phyloP scores from a whole-genome alignment of 2,329 filamentous ascomycete species.

The Bipolaris cookei region DNA sequence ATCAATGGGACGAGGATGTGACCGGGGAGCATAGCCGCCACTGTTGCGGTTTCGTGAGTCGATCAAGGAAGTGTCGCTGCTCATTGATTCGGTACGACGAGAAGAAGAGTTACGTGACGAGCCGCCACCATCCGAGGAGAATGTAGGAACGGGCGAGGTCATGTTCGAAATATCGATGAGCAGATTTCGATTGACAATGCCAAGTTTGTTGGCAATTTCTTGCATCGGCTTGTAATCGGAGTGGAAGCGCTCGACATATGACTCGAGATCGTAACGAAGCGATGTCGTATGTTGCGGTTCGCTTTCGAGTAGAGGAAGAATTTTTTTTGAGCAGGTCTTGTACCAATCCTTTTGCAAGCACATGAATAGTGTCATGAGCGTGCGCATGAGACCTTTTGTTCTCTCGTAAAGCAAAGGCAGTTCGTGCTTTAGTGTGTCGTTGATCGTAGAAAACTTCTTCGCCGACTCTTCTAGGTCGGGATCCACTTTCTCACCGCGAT shows the following conservation, averaged over 20 bases:
- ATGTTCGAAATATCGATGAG: conserved; percentile 66
- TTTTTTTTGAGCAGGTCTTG: conserved; percentile 80
- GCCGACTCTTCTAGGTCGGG: conserved; percentile 83
- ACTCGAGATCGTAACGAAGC: conserved; percentile 69
- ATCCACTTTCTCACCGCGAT: conserved; percentile 83
- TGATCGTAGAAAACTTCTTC: conserved; percentile 88
- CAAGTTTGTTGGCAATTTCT: conserved; percentile 73
- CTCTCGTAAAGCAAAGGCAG: conserved; percentile 81
- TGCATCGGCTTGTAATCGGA: conserved; percentile 75
- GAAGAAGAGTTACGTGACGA: conserved; percentile 53
- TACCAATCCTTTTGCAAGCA: conserved; percentile 86
- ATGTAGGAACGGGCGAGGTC: conserved; percentile 59
- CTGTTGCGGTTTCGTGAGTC: conserved; percentile 62
- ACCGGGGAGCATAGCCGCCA: conserved; percentile 62
- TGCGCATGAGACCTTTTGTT: conserved; percentile 83
- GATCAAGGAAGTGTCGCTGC: conserved; percentile 46
- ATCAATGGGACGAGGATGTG: conserved; percentile 35
- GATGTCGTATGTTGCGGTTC: conserved; percentile 50
- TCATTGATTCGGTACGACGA: conserved; percentile 53
- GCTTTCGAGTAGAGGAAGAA: conserved; percentile 73
- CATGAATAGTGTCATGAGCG: conserved; percentile 82
- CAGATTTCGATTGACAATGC: conserved; percentile 76
- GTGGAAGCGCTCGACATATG: conserved; percentile 79
- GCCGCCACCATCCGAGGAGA: conserved; percentile 49
- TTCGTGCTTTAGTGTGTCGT: conserved; percentile 91